Conservation (phyloP, 192 early-diverging fungal species). For the Allomyces macrogynus region DNA sequence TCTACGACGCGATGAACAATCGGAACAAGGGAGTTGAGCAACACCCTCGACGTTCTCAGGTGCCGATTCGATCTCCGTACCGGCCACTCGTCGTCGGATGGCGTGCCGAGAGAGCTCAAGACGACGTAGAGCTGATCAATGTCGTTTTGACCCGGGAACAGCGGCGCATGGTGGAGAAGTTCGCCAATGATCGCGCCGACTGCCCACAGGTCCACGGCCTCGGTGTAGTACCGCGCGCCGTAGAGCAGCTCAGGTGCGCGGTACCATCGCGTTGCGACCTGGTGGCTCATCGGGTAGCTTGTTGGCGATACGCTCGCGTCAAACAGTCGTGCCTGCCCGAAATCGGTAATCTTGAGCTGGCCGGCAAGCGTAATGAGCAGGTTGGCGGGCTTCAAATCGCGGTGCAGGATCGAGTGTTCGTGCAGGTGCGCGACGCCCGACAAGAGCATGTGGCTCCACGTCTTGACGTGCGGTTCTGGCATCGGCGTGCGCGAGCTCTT, state of each 20-base stretch:
- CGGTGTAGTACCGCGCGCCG: slow-evolving; percentile 34
- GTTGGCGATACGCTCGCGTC: no score
- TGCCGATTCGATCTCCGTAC: slow-evolving; percentile 4
- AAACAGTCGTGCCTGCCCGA: slow-evolving; percentile 36
- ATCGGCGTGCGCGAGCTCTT: neutral
- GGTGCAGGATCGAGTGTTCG: slow-evolving; percentile 39
- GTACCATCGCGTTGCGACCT: slow-evolving; percentile 21
- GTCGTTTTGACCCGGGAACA: slow-evolving; percentile 40
- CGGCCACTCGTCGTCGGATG: slow-evolving; percentile 26
- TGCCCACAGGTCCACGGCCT: slow-evolving; percentile 40
- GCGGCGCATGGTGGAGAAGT: slow-evolving; percentile 31
- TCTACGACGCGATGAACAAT: no score
- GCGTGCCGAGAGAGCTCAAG: slow-evolving; percentile 22
- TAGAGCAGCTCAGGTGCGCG: slow-evolving; percentile 38
- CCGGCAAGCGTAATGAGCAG: slow-evolving; percentile 30
- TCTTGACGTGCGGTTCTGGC: neutral
- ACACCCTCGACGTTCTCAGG: no score
- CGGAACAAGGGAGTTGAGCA: no score
- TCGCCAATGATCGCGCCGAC: slow-evolving; percentile 45
- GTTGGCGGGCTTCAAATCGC: slow-evolving; percentile 59
- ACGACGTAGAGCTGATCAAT: slow-evolving; percentile 39
- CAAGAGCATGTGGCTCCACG: slow-evolving; percentile 11
- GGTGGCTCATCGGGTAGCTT: neutral
- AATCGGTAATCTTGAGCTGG: slow-evolving; percentile 51
- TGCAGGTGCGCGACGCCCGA: slow-evolving; percentile 43